Evolutionary conservation across 1,284 basidiomycete genomes (phyloP).

Genomic region (Boletellus deceptivus): DNA sequence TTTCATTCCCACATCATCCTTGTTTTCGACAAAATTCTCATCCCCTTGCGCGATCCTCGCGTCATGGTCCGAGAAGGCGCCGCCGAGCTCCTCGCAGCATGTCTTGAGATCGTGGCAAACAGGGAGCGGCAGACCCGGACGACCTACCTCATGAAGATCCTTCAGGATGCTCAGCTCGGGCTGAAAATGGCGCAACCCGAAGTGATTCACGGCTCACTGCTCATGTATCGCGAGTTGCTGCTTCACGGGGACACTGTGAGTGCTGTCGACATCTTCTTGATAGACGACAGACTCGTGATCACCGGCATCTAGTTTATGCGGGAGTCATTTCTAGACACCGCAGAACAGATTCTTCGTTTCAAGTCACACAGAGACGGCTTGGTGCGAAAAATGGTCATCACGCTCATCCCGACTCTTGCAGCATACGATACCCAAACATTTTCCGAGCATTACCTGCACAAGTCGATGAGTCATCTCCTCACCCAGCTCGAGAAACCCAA

Average conservation of each 20-base stretch:
- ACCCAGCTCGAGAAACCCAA: conserved; percentile 86
- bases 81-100: conserved; percentile 86
- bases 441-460: conserved; percentile 84
- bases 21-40: conserved; percentile 89
- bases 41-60: conserved; percentile 81
- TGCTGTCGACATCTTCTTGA: conserved; percentile 1
- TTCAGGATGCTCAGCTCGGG: conserved; percentile 87
- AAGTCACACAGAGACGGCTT: conserved; percentile 84
- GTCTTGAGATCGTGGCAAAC: conserved; percentile 79
- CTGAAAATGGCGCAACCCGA: conserved; percentile 80
- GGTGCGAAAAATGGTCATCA: conserved; percentile 91
- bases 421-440: conserved; percentile 92
- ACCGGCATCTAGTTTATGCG: conserved; percentile 76
- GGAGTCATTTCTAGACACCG: conserved; percentile 85
- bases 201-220: conserved; percentile 89
- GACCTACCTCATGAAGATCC: conserved; percentile 73
- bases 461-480: conserved; percentile 88
- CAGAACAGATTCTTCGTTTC: conserved; percentile 89
- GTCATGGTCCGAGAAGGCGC: conserved; percentile 88
- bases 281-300: conserved; percentile 6
- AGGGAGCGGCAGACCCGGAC: conserved; percentile 69
- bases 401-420: conserved; percentile 91
- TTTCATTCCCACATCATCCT: conserved; percentile 85
- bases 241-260: conserved; percentile 90
- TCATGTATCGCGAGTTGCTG: conserved; percentile 91